These are phyloP conservation scores for Oxyria digyna DNA, from an alignment of 148 eudicot genomes.

Conservation along the genomic window DNA sequence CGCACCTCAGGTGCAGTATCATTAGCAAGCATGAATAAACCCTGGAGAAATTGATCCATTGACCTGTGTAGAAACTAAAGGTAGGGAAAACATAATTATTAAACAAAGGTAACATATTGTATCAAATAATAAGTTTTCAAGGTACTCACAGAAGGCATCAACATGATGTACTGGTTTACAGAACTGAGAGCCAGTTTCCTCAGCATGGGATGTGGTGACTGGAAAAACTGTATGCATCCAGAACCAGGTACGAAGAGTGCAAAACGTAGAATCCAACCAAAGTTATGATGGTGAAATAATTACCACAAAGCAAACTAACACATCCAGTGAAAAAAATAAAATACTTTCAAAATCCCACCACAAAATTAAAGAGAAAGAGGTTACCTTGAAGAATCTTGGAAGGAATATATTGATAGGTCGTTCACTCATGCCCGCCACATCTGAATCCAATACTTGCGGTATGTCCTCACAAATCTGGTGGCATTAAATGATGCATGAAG, in stretches of 20 bases:
- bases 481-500: slow-evolving; percentile 4
- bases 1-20: slow-evolving; percentile 84
- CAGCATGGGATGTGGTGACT: slow-evolving; percentile 56
- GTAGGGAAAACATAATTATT: neutral
- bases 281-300: neutral
- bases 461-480: slow-evolving; percentile 85
- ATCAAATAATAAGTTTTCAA: neutral
- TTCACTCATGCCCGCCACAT: slow-evolving; percentile 75
- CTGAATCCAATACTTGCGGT: slow-evolving; percentile 90
- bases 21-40: slow-evolving; percentile 84
- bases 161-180: slow-evolving; percentile 89
- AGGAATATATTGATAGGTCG: slow-evolving; percentile 80
- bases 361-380: neutral
- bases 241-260: neutral
- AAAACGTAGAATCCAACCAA: neutral
- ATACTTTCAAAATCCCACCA: neutral
- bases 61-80: slow-evolving; percentile 65
- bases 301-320: neutral
- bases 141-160: slow-evolving; percentile 87
- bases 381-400: slow-evolving; percentile 83
- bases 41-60: slow-evolving; percentile 85
- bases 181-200: slow-evolving; percentile 81
- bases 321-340: slow-evolving; percentile 1
- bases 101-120: neutral
- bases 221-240: slow-evolving; percentile 55